phyloP scores from a whole-genome alignment of 129 eudicot species.

The Pseudognaphalium luteoalbum region DNA sequence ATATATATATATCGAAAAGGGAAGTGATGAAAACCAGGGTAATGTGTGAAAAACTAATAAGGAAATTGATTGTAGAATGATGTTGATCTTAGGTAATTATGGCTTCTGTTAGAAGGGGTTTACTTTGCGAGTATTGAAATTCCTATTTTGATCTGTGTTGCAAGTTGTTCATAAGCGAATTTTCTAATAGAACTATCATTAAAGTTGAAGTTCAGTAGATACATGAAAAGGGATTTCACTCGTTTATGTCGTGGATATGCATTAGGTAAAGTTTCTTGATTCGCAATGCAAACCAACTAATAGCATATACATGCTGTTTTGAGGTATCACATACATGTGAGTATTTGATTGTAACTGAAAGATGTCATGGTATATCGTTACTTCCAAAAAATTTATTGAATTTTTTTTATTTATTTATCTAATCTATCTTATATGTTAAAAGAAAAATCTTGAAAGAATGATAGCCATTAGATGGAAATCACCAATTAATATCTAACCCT shows the following conservation, averaged over 20 bases:
- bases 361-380: background rate
- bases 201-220: background rate
- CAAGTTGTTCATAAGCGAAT: background rate
- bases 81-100: background rate
- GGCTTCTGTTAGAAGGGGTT: background rate
- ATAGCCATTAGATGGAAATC: no score
- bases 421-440: no score
- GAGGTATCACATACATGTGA: background rate
- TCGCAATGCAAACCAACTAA: background rate
- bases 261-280: no score
- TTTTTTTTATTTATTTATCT: no score
- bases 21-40: background rate
- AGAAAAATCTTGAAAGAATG: no score
- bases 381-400: no score
- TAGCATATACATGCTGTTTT: background rate
- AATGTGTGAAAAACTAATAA: background rate
- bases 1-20: background rate
- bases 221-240: background rate
- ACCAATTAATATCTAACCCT: no score
- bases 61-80: slow-evolving; percentile 5
- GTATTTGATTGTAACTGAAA: background rate
- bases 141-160: slow-evolving; percentile 12
- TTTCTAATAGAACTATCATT: background rate
- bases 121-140: background rate
- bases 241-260: background rate